Evolutionary conservation across 164 flowering plant species (phyloP).

Genomic region (Hamamelis virginiana): DNA sequence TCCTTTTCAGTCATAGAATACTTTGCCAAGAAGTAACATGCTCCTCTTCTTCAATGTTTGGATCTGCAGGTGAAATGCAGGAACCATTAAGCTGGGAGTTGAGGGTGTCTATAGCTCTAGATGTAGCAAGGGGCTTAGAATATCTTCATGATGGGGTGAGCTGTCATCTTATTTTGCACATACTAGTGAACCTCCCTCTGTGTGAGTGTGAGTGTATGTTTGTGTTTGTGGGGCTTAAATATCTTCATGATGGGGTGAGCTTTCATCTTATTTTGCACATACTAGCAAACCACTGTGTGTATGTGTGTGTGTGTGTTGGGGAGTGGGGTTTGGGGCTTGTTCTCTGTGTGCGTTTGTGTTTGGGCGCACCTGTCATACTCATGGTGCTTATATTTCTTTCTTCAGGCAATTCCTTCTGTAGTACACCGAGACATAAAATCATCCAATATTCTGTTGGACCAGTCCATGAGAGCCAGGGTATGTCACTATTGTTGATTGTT

Average conservation of each 20-base stretch:
- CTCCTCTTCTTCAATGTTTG: background rate
- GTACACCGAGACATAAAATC: slow-evolving; percentile 95
- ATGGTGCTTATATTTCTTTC: slow-evolving; percentile 1
- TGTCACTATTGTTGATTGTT: slow-evolving; percentile 12
- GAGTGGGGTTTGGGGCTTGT: too few species aligned
- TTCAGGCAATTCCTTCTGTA: slow-evolving; percentile 93
- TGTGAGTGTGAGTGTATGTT: background rate
- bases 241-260: too few species aligned
- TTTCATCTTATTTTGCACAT: slow-evolving; percentile 8
- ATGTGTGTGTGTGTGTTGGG: background rate
- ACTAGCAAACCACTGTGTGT: background rate
- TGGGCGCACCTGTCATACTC: slow-evolving; percentile 1
- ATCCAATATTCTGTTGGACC: slow-evolving; percentile 89
- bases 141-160: slow-evolving; percentile 99
- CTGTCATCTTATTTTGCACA: slow-evolving; percentile 8
- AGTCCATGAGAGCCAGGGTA: slow-evolving; percentile 95
- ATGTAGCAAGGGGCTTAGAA: slow-evolving; percentile 96
- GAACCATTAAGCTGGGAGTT: slow-evolving; percentile 78
- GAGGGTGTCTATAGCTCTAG: slow-evolving; percentile 81
- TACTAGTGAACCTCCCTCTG: background rate
- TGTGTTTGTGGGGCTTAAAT: too few species aligned
- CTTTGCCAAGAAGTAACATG: too few species aligned
- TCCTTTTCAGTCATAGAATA: background rate
- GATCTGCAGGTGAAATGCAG: slow-evolving; percentile 54
- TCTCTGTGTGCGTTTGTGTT: too few species aligned